These are phyloP conservation scores for Pyrenula massariospora DNA, from an alignment of 495 filamentous ascomycete genomes.

Conservation along the genomic window DNA sequence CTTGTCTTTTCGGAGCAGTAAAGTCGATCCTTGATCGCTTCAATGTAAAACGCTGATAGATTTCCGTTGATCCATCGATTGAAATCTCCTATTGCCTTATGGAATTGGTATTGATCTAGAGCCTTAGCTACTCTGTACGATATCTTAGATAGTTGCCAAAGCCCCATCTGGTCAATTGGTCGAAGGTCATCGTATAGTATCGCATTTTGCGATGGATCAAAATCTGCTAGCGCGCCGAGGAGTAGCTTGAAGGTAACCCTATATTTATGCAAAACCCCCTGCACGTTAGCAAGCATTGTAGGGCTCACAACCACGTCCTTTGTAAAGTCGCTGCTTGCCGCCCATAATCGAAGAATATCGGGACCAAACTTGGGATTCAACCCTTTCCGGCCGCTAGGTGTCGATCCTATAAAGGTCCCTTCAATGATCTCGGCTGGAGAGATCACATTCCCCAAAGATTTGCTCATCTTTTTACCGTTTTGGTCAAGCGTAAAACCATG, in stretches of 20 bases:
- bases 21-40: conserved; percentile 77
- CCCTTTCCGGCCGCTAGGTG: conserved; percentile 36
- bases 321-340: conserved; percentile 81
- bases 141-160: conserved; percentile 57
- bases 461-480: conserved; percentile 93
- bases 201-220: conserved; percentile 20
- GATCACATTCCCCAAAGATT: conserved; percentile 87
- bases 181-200: conserved; percentile 30
- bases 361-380: conserved; percentile 53
- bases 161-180: conserved; percentile 59
- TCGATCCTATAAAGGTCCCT: conserved; percentile 49
- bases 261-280: conserved; percentile 70
- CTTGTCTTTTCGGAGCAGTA: conserved; percentile 63
- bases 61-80: conserved; percentile 71
- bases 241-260: conserved; percentile 80
- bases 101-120: conserved; percentile 67
- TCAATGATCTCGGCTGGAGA: conserved; percentile 73
- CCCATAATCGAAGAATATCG: conserved; percentile 89
- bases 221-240: conserved; percentile 64
- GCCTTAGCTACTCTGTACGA: conserved; percentile 45
- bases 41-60: conserved; percentile 88
- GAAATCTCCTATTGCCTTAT: conserved; percentile 59
- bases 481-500: conserved; percentile 91
- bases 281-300: conserved; percentile 59
- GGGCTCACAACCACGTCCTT: conserved; percentile 70